Conservation (phyloP, 495 filamentous ascomycete species). For the Aspergillus asperescens region DNA sequence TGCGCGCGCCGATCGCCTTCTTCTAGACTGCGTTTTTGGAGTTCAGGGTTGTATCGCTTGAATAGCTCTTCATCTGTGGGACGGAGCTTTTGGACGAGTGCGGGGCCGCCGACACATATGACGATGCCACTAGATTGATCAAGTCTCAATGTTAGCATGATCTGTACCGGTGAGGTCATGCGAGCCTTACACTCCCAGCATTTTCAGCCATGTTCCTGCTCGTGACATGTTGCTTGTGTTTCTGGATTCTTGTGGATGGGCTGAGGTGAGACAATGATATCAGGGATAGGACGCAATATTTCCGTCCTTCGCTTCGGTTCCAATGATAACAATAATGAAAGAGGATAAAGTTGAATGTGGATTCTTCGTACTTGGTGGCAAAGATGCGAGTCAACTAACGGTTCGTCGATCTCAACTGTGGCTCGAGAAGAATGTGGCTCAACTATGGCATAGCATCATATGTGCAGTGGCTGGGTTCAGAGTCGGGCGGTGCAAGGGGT, state of each 20-base stretch:
- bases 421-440: not conserved
- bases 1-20: slow-evolving; percentile 65
- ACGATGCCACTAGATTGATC: slow-evolving; percentile 51
- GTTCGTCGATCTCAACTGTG: slow-evolving; percentile 3
- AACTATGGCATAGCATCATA: not conserved
- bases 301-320: not conserved
- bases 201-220: slow-evolving; percentile 51
- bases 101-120: slow-evolving; percentile 77
- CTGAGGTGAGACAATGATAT: slow-evolving; percentile 27
- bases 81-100: slow-evolving; percentile 70
- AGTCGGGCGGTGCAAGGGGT: not conserved
- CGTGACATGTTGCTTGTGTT: slow-evolving; percentile 42
- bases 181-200: slow-evolving; percentile 44
- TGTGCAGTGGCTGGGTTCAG: not conserved
- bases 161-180: not conserved
- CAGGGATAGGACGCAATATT: not conserved
- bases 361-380: not conserved
- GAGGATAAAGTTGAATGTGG: not conserved
- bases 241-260: not conserved
- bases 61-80: slow-evolving; percentile 91
- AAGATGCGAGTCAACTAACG: not conserved
- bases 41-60: slow-evolving; percentile 87
- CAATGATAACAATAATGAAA: not conserved
- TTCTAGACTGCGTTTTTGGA: slow-evolving; percentile 76
- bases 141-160: slow-evolving; percentile 10